Evolutionary conservation across 2,329 filamentous ascomycete genomes (phyloP), one percentile per base, ranked within the genome.

Genomic region (Verruconis gallopava): DNA sequence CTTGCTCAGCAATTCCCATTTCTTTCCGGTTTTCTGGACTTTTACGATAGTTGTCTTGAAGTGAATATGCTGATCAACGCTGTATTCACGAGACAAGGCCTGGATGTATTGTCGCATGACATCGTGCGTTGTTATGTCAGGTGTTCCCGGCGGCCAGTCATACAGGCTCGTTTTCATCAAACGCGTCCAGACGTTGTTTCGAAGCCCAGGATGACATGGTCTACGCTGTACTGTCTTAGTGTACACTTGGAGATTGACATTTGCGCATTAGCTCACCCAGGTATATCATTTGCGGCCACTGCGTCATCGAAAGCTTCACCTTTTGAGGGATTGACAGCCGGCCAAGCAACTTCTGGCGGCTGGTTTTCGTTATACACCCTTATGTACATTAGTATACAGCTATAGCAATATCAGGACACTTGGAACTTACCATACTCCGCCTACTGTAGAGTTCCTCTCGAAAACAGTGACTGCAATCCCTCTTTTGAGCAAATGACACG

Each of bases 31-130:
- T 50, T 79, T 81, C 1, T 49, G 46, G 0, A 71, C 50, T 3
- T 61, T 56, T 46, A 71, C 70, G 0, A 82, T 78, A n/a, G 72
- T 62, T 0, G 77, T 80, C 35, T 76, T 61, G 49, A 73, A 79
- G 0, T 59, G 51, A 0, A 73, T 75, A 5, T 64, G 51, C 0
- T 61, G 54, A 2, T 73, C 55, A 0, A 79, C 68, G 1, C 68
- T 69, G 1, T 68, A 64, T 1, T 64, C 56, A 1, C 48, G 47
- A 0, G 77, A 69, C 1, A 77, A 70, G n/a, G 69, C 64, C 45
- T 77, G 71, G 3, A 83, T 69, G 49, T 83, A 83, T 2, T 68
- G 59, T 22, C 69, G 68, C 5, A 82, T 58, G 0, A 70, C 63
- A 13, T 58, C 51, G 45, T 81, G 79, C 2, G 61, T 68, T 3